A percentile compares a stretch with the other conserved stretches of the same genome.
Evolutionary conservation across 202 grass and related monocot genomes (phyloP).

Genomic region (Bolboschoenoplectus hybrid): DNA sequence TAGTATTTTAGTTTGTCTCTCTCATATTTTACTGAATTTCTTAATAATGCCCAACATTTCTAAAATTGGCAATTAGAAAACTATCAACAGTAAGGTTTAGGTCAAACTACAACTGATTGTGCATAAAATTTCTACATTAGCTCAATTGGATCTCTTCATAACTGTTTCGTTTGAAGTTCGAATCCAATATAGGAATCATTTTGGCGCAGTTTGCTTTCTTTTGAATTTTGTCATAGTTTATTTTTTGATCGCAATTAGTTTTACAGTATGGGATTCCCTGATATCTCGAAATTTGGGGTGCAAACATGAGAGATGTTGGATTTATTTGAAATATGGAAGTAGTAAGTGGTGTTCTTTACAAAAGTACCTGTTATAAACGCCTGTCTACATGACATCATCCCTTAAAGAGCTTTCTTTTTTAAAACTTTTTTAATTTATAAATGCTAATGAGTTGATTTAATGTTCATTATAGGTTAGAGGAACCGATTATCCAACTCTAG

Average conservation of each 20-base stretch:
- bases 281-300: conserved; percentile 10
- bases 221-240: neutral
- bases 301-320: neutral
- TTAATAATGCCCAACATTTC: neutral
- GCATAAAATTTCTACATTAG: neutral
- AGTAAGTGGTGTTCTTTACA: neutral
- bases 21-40: neutral
- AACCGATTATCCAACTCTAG: conserved; percentile 79
- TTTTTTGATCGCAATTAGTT: neutral
- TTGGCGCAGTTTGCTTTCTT: neutral
- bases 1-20: conserved; percentile 34
- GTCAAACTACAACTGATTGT: neutral
- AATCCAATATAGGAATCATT: neutral
- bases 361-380: neutral
- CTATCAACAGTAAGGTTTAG: neutral
- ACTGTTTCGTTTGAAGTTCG: neutral
- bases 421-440: neutral
- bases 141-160: neutral
- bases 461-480: conserved; percentile 67
- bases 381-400: neutral
- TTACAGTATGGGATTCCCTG: neutral
- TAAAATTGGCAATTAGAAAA: conserved; percentile 20
- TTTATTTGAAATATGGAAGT: neutral
- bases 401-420: neutral
- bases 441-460: conserved; percentile 15